phyloP scores from a whole-genome alignment of 2,329 filamentous ascomycete species.

The Penicillium sclerotiorum region DNA sequence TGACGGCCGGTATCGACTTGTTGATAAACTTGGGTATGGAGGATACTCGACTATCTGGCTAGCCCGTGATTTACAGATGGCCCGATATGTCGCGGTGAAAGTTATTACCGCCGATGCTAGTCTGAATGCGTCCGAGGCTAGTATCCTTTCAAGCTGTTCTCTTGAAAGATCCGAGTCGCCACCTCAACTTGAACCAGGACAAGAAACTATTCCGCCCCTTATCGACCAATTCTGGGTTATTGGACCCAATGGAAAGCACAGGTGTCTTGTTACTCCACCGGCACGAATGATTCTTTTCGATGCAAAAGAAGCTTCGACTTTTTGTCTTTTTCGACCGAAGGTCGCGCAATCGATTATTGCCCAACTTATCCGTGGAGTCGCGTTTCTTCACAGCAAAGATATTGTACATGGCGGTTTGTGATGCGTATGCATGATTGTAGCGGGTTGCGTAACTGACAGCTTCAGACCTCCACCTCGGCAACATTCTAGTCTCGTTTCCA shows the following conservation, averaged over 20 bases:
- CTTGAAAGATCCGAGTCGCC: conserved; percentile 6
- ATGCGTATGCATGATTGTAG: background rate
- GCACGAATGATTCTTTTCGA: conserved; percentile 24
- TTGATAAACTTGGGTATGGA: conserved; percentile 21
- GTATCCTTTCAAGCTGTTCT: conserved; percentile 10
- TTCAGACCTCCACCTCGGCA: conserved; percentile 27
- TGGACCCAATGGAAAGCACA: conserved; percentile 28
- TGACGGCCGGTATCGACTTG: conserved; percentile 14
- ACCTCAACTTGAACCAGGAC: conserved; percentile 14
- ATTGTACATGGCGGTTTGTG: conserved; percentile 29
- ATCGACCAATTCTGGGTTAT: conserved; percentile 30
- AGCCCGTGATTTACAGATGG: conserved; percentile 16
- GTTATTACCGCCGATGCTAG: conserved; percentile 24
- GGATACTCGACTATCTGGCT: conserved; percentile 40
- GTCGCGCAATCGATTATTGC: conserved; percentile 25
- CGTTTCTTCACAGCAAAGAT: conserved; percentile 25
- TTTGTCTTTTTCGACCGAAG: conserved; percentile 20
- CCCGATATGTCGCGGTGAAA: conserved; percentile 9
- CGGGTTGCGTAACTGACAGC: conserved; percentile 12
- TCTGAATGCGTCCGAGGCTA: conserved; percentile 9
- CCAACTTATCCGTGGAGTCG: conserved; percentile 26
- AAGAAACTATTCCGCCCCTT: conserved; percentile 17
- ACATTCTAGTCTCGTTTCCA: conserved; percentile 27
- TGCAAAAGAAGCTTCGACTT: conserved; percentile 24
- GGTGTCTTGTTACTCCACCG: conserved; percentile 23